Conservation (phyloP, 257 asterid species). For the Ligustrum vulgare region DNA sequence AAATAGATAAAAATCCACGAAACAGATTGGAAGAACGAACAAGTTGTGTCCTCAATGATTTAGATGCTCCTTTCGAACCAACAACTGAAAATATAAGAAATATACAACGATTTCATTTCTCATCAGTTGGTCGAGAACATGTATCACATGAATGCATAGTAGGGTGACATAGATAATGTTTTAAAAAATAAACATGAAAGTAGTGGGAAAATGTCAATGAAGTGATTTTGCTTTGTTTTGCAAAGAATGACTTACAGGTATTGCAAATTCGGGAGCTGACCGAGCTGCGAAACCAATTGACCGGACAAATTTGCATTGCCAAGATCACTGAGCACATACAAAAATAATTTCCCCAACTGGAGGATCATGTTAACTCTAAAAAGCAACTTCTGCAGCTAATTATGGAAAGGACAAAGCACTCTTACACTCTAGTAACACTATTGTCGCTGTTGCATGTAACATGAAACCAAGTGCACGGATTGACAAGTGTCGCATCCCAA, state of each 20-base stretch:
- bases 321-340: slow-evolving; percentile 65
- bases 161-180: neutral
- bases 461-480: slow-evolving; percentile 98
- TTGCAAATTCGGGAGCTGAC: slow-evolving; percentile 70
- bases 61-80: neutral
- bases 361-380: neutral
- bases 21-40: neutral
- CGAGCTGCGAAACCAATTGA: slow-evolving; percentile 84
- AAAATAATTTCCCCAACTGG: slow-evolving; percentile 7
- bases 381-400: slow-evolving; percentile 14
- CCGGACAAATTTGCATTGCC: slow-evolving; percentile 98
- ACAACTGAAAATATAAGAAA: neutral
- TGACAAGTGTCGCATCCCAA: slow-evolving; percentile 96
- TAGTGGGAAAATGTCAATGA: neutral
- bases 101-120: neutral
- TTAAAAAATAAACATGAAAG: neutral
- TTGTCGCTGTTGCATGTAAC: slow-evolving; percentile 85
- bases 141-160: neutral
- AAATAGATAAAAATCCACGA: neutral
- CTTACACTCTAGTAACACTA: slow-evolving; percentile 91
- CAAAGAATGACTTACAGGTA: slow-evolving; percentile 71
- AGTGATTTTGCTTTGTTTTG: neutral
- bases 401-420: slow-evolving; percentile 10
- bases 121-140: neutral
- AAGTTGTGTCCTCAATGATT: neutral